These are phyloP conservation scores for Leptodontidium sp. DNA, from an alignment of 2,329 filamentous ascomycete species.

Conservation along the genomic window DNA sequence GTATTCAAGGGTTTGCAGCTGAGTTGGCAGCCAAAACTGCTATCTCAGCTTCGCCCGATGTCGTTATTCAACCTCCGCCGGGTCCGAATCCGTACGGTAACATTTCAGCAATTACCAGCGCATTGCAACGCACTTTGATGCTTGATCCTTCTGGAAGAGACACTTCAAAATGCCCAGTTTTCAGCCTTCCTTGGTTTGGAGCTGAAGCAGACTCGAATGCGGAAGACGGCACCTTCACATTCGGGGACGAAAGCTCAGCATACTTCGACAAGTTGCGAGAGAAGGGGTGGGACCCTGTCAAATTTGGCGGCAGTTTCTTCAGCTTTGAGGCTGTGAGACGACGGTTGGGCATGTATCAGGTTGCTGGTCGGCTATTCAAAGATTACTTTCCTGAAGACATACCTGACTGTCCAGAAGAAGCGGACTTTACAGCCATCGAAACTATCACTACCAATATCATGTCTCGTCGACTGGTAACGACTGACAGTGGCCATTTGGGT, in stretches of 20 bases:
- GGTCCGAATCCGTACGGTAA: not conserved
- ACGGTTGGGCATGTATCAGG: not conserved
- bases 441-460: conserved; percentile 24
- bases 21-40: not conserved
- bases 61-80: not conserved
- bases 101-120: not conserved
- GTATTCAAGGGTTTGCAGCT: not conserved
- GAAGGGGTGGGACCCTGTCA: not conserved
- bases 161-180: conserved; percentile 12
- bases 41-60: not conserved
- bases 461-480: conserved; percentile 23
- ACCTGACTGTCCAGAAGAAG: not conserved
- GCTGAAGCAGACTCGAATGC: conserved; percentile 3
- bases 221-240: not conserved
- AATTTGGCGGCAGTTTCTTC: conserved; percentile 2
- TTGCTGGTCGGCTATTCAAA: not conserved
- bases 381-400: conserved; percentile 12
- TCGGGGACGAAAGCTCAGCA: not conserved
- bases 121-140: conserved; percentile 18
- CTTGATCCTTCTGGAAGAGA: conserved; percentile 27
- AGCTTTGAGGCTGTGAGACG: not conserved
- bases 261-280: conserved; percentile 6
- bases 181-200: conserved; percentile 1
- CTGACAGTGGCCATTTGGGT: conserved; percentile 22
- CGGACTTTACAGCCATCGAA: not conserved